phyloP scores from a whole-genome alignment of 257 asterid genomes.

The Gynochthodes officinalis region DNA sequence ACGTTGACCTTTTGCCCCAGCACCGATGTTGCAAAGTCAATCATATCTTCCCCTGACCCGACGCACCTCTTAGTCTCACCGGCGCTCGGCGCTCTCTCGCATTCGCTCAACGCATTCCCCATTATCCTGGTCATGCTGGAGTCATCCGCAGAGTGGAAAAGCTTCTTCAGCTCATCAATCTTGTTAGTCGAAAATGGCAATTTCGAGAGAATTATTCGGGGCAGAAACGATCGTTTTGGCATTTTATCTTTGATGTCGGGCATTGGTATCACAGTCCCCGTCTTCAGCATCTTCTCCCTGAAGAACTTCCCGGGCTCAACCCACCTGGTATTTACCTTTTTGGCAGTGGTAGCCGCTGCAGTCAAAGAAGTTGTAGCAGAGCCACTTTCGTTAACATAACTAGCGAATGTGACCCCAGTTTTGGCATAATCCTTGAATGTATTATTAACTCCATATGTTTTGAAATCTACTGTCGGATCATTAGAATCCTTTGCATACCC shows the following conservation, averaged over 20 bases:
- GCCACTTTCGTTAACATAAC: conserved; percentile 41
- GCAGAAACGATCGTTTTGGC: conserved; percentile 90
- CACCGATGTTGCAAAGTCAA: conserved; percentile 76
- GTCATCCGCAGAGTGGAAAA: conserved; percentile 60
- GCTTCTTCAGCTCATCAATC: conserved; percentile 38
- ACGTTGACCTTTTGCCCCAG: conserved; percentile 67
- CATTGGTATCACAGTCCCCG: conserved; percentile 75
- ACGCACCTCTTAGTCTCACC: conserved; percentile 87
- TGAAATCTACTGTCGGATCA: conserved; percentile 34
- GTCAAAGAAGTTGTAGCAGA: not conserved
- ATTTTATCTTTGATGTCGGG: conserved; percentile 83
- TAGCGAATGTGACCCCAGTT: conserved; percentile 39
- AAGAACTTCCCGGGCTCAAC: conserved; percentile 86
- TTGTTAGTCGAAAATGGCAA: conserved; percentile 73
- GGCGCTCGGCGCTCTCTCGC: conserved; percentile 73
- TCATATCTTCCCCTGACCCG: conserved; percentile 83
- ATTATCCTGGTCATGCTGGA: conserved; percentile 50
- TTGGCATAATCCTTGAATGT: conserved; percentile 64
- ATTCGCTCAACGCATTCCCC: conserved; percentile 46
- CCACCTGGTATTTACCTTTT: conserved; percentile 41
- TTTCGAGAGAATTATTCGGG: conserved; percentile 65
- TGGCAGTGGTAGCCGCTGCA: conserved; percentile 18
- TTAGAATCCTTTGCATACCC: conserved; percentile 47
- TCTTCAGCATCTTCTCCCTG: conserved; percentile 62
- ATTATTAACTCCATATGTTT: conserved; percentile 54